phyloP scores from a whole-genome alignment of 2,329 filamentous ascomycete genomes.

The Claviceps sp. region DNA sequence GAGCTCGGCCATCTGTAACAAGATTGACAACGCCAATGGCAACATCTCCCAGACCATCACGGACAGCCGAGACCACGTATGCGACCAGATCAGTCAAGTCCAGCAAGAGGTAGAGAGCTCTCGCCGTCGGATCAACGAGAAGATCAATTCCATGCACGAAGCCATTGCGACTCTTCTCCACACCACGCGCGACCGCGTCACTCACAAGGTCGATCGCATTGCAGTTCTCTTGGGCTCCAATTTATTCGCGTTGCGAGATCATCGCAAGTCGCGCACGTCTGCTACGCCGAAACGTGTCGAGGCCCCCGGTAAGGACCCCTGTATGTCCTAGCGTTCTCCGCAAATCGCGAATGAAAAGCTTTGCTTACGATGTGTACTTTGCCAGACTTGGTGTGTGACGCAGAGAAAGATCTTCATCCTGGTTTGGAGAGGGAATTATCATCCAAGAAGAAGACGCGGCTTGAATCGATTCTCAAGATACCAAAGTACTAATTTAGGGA shows the following conservation, averaged over 20 bases:
- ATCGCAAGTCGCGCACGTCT: not conserved
- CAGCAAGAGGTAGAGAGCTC: slow-evolving; percentile 2
- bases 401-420: not conserved
- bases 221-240: not conserved
- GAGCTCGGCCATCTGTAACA: not conserved
- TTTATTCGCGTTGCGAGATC: not conserved
- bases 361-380: not conserved
- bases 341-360: not conserved
- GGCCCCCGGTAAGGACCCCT: not conserved
- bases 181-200: not conserved
- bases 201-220: not conserved
- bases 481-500: not conserved
- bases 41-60: not conserved
- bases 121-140: slow-evolving; percentile 3
- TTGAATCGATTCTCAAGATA: not conserved
- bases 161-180: slow-evolving; percentile 1
- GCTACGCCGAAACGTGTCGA: not conserved
- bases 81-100: not conserved
- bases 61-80: not conserved
- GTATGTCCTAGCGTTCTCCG: not conserved
- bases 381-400: not conserved
- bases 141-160: slow-evolving; percentile 2
- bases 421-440: not conserved
- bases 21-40: slow-evolving; percentile 1
- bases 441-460: not conserved